Evolutionary conservation across 1,284 basidiomycete species (phyloP).

Genomic region (Papiliotrema fonsecae): DNA sequence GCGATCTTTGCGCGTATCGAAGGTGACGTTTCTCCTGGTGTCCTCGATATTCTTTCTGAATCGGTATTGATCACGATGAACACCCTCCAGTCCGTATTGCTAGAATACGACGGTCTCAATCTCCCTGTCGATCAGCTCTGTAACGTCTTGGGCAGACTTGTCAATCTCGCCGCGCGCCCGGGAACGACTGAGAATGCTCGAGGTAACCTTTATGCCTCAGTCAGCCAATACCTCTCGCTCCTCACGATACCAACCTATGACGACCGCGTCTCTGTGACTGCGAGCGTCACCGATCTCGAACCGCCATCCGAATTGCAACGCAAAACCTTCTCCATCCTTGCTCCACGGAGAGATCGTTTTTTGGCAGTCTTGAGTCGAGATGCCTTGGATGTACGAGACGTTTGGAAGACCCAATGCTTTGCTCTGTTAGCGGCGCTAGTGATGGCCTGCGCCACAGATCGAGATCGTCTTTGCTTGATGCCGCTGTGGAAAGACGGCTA

Average conservation of each 20-base stretch:
- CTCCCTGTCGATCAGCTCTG: constrained; percentile 76
- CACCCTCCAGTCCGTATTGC: constrained; percentile 68
- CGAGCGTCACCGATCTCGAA: constrained; percentile 7
- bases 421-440: constrained; percentile 51
- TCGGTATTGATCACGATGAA: constrained; percentile 75
- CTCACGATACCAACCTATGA: constrained; percentile 29
- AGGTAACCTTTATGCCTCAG: constrained; percentile 90
- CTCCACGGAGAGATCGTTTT: constrained; percentile 61
- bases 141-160: constrained; percentile 65
- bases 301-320: constrained; percentile 51
- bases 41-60: constrained; percentile 75
- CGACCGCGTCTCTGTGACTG: constrained; percentile 13
- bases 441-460: constrained; percentile 43
- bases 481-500: constrained; percentile 72
- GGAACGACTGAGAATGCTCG: constrained; percentile 82
- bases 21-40: constrained; percentile 61
- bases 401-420: constrained; percentile 89
- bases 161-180: constrained; percentile 72
- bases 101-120: constrained; percentile 56
- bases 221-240: constrained; percentile 83
- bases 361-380: constrained; percentile 76
- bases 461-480: constrained; percentile 51
- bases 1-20: constrained; percentile 55
- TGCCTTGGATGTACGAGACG: constrained; percentile 87
- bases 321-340: constrained; percentile 58